A percentile compares a stretch with the other conserved stretches of the same genome.
phyloP scores from a whole-genome alignment of 352 stramenopile genomes.

The Phytophthora kernoviae region DNA sequence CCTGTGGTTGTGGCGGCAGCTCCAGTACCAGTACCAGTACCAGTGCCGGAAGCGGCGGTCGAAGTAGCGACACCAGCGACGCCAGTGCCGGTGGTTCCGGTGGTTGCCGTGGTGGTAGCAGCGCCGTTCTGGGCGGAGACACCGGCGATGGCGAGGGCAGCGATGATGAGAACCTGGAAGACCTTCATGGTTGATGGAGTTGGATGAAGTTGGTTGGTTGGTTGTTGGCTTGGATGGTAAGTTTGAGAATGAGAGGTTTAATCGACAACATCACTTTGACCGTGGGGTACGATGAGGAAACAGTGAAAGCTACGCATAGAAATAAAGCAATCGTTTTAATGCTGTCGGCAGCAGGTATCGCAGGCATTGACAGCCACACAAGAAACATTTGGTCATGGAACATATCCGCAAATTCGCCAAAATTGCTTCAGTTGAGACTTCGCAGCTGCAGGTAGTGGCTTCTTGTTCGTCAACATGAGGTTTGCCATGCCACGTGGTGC shows the following conservation, averaged over 20 bases:
- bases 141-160: constrained; percentile 22
- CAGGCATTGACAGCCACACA: not conserved
- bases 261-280: not conserved
- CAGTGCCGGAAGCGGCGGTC: constrained; percentile 1
- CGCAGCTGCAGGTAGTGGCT: constrained; percentile 1
- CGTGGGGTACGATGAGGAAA: not conserved
- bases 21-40: not conserved
- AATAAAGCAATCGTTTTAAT: not conserved
- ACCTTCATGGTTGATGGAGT: constrained; percentile 14
- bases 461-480: not conserved
- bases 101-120: constrained; percentile 1
- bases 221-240: constrained; percentile 4
- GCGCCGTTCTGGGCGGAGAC: constrained; percentile 17
- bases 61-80: not conserved
- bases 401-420: not conserved
- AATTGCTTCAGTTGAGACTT: not conserved
- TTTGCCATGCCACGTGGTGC: not conserved
- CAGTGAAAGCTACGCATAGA: not conserved
- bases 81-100: not conserved
- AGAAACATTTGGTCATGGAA: not conserved
- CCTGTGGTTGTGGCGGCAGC: not conserved
- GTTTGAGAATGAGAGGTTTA: not conserved
- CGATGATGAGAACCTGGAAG: constrained; percentile 16
- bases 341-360: not conserved
- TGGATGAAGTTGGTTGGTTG: not conserved